phyloP scores from a whole-genome alignment of 192 early-diverging fungal genomes.

The Coemansia sp. region DNA sequence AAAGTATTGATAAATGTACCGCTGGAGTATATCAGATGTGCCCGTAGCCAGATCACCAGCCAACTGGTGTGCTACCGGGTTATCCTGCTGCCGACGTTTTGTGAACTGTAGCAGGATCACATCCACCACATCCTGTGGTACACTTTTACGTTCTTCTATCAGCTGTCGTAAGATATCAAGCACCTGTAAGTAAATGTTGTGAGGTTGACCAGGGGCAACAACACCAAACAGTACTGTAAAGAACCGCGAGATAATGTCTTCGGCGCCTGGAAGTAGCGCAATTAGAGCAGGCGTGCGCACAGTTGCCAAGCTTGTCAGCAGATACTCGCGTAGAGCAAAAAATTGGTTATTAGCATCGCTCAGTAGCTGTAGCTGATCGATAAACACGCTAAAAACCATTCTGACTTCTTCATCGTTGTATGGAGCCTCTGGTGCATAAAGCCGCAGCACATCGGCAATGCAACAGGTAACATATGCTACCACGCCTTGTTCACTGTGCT shows the following conservation, averaged over 20 bases:
- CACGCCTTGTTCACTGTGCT: constrained; percentile 81
- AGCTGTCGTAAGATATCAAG: constrained; percentile 81
- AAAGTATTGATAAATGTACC: constrained; percentile 93
- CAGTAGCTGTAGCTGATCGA: constrained; percentile 69
- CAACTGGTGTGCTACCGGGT: constrained; percentile 68
- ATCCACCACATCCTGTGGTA: constrained; percentile 83
- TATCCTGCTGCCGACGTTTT: constrained; percentile 67
- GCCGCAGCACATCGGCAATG: constrained; percentile 84
- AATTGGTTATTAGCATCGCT: constrained; percentile 60
- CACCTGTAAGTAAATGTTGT: constrained; percentile 76
- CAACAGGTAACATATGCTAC: constrained; percentile 76
- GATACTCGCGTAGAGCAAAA: constrained; percentile 73
- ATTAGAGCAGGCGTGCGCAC: constrained; percentile 82
- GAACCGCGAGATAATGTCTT: constrained; percentile 71
- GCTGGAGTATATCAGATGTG: constrained; percentile 78
- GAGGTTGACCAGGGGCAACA: constrained; percentile 65
- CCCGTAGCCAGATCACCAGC: constrained; percentile 78
- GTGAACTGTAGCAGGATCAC: constrained; percentile 77
- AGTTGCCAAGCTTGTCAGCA: constrained; percentile 84
- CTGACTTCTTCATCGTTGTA: constrained; percentile 74
- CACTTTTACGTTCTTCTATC: constrained; percentile 66
- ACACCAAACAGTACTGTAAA: constrained; percentile 74
- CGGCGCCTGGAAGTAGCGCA: constrained; percentile 71
- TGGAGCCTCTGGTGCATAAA: constrained; percentile 93
- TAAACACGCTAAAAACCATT: constrained; percentile 79